Conservation (phyloP, 768 basidiomycete species). For the Boletus rufocinnamomeus region DNA sequence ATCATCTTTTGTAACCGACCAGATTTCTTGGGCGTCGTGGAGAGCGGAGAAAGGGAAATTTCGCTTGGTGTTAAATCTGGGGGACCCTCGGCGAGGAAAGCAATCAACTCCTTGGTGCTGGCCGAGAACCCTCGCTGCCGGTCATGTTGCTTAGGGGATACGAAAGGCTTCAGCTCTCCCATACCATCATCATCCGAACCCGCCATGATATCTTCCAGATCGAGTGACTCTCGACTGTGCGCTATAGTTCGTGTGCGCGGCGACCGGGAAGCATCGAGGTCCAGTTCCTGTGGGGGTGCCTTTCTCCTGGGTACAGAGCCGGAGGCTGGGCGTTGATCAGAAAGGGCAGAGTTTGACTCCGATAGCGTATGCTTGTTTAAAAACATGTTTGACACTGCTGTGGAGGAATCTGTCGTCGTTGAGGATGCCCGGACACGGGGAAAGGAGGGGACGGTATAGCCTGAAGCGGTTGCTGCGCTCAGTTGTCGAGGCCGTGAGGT, state of each 20-base stretch:
- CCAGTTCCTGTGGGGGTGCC: constrained; percentile 31
- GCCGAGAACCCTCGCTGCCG: constrained; percentile 43
- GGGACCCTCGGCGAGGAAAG: constrained; percentile 60
- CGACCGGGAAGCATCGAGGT: constrained; percentile 28
- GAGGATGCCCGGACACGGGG: constrained; percentile 35
- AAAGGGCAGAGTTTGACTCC: constrained; percentile 32
- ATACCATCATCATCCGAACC: constrained; percentile 63
- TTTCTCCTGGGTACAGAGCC: constrained; percentile 25
- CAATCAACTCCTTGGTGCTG: constrained; percentile 51
- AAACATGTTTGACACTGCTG: constrained; percentile 9
- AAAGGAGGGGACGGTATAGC: constrained; percentile 28
- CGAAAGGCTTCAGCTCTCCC: constrained; percentile 24
- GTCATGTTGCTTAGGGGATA: constrained; percentile 45
- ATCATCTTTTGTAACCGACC: constrained; percentile 81
- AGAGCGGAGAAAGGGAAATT: constrained; percentile 43
- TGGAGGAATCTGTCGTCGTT: constrained; percentile 34
- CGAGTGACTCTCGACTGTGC: constrained; percentile 65
- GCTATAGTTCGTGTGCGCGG: constrained; percentile 48
- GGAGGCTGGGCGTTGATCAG: constrained; percentile 29
- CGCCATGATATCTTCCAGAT: constrained; percentile 75
- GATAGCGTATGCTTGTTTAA: constrained; percentile 34
- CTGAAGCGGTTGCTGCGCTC: constrained; percentile 46
- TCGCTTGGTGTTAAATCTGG: constrained; percentile 44
- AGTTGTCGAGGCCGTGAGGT: constrained; percentile 48
- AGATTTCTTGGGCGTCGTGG: constrained; percentile 42